Evolutionary conservation across 2,329 filamentous ascomycete species (phyloP).

Genomic region (Colletotrichum trifolii): DNA sequence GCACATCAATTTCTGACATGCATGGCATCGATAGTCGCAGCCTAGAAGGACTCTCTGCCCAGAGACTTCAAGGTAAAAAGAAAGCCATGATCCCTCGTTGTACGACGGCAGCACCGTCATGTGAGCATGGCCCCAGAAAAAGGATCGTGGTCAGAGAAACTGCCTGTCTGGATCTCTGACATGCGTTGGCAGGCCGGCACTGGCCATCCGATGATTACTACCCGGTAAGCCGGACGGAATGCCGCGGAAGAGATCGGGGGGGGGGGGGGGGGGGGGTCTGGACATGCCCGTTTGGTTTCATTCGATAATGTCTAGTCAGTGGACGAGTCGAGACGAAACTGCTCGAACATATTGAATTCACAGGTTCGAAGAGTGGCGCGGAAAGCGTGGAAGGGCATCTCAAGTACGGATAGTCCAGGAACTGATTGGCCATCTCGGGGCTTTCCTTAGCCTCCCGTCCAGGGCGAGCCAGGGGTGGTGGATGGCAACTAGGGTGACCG

Average conservation of each 20-base stretch:
- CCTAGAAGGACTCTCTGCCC: neutral
- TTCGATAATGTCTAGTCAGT: too few species aligned
- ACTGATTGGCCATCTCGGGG: neutral
- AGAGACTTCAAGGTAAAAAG: neutral
- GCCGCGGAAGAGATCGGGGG: slow-evolving; percentile 1
- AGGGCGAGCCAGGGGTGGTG: neutral
- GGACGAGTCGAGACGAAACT: neutral
- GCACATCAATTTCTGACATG: slow-evolving; percentile 5
- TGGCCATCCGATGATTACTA: slow-evolving; percentile 15
- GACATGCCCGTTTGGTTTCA: too few species aligned
- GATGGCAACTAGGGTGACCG: too few species aligned
- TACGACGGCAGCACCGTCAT: neutral
- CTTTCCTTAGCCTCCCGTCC: neutral
- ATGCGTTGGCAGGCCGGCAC: slow-evolving; percentile 13
- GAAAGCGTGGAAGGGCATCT: neutral
- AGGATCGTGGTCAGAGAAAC: neutral
- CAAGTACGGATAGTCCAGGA: neutral
- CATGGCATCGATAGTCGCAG: neutral
- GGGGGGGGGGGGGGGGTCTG: neutral
- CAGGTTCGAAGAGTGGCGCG: neutral
- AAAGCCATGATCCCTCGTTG: neutral
- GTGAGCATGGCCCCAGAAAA: neutral
- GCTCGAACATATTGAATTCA: neutral
- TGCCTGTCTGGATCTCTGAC: slow-evolving; percentile 1
- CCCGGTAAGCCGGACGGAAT: neutral